phyloP scores from a whole-genome alignment of 306 rosid species.

The Benincasa hispida region DNA sequence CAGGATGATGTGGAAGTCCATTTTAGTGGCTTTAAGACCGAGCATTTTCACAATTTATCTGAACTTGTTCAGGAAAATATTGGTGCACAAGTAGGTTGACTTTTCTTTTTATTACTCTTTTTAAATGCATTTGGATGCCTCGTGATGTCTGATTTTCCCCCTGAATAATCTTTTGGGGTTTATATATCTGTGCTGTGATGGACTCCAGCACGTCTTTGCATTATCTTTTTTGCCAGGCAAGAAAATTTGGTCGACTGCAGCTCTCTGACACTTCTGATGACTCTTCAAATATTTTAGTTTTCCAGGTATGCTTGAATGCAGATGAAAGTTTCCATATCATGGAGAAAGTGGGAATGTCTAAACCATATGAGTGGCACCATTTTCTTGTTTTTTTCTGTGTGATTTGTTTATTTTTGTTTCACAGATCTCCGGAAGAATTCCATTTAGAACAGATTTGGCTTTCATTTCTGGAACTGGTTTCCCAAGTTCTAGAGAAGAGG shows the following conservation, averaged over 20 bases:
- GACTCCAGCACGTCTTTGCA: conserved; percentile 4
- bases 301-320: conserved; percentile 45
- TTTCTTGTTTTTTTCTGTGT: conserved; percentile 1
- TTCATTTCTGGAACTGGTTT: conserved; percentile 59
- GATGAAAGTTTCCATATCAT: background rate
- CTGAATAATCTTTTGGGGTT: background rate
- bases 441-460: conserved; percentile 61
- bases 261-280: conserved; percentile 57
- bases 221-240: conserved; percentile 30
- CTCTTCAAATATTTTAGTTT: conserved; percentile 64
- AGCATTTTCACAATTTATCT: conserved; percentile 81
- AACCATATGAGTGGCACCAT: background rate
- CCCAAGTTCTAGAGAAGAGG: conserved; percentile 9
- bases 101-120: background rate
- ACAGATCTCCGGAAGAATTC: conserved; percentile 70
- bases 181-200: background rate
- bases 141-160: background rate
- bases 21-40: conserved; percentile 70
- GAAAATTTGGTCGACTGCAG: conserved; percentile 47
- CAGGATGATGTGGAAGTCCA: conserved; percentile 80
- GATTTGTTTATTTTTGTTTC: conserved; percentile 8
- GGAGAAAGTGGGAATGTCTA: background rate
- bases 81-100: conserved; percentile 51
- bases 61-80: conserved; percentile 72
- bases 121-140: background rate